Conservation (phyloP, 73 alveolate genomes). For the Paramecium octaurelia region DNA sequence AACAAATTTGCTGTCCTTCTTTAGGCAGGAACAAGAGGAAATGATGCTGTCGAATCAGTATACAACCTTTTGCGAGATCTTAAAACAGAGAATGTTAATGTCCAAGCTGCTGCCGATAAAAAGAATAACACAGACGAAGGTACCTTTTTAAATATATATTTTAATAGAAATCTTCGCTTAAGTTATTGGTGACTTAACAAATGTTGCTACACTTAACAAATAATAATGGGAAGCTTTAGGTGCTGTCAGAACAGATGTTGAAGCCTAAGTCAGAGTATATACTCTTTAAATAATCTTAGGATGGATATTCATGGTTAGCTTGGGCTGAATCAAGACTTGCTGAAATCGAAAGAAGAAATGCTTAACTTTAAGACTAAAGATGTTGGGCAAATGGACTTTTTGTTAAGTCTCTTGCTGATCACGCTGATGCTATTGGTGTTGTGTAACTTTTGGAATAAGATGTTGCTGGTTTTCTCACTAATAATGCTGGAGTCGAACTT, state of each 20-base stretch:
- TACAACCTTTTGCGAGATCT: constrained; percentile 42
- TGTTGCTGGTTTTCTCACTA: constrained; percentile 28
- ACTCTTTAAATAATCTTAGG: neutral
- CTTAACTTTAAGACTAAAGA: neutral
- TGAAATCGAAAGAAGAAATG: constrained; percentile 35
- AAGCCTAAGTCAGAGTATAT: constrained; percentile 29
- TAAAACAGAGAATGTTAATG: constrained; percentile 49
- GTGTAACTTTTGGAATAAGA: constrained; percentile 32
- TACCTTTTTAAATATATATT: neutral
- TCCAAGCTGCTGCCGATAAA: constrained; percentile 39
- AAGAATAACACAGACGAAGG: constrained; percentile 52
- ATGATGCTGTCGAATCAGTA: constrained; percentile 54
- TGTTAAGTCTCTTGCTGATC: constrained; percentile 49
- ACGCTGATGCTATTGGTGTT: constrained; percentile 34
- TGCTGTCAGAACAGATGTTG: constrained; percentile 44
- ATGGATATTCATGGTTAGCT: constrained; percentile 3
- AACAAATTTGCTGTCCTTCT: constrained; percentile 41
- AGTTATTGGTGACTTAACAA: constrained; percentile 37
- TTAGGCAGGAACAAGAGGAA: constrained; percentile 49
- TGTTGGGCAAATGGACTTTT: constrained; percentile 42
- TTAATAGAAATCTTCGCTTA: neutral
- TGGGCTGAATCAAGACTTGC: constrained; percentile 51
- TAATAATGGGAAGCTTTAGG: neutral
- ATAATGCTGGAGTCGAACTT: constrained; percentile 19
- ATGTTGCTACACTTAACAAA: constrained; percentile 19